phyloP scores from a whole-genome alignment of 1,284 basidiomycete genomes.

The Ustilago trichophora region DNA sequence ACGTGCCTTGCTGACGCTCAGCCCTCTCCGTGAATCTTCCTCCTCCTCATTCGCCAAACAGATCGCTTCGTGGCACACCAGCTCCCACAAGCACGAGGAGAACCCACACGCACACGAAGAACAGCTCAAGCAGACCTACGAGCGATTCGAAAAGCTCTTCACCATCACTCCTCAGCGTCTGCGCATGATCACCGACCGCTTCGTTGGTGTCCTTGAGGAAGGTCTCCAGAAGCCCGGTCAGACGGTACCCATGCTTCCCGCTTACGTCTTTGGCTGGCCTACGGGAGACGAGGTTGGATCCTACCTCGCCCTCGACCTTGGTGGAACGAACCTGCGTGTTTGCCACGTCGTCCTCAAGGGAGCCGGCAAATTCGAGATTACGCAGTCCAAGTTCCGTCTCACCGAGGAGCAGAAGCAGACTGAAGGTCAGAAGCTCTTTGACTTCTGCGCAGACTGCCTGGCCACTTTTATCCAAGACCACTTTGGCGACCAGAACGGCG shows the following conservation, averaged over 20 bases:
- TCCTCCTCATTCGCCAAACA: slow-evolving; percentile 18
- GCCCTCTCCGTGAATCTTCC: slow-evolving; percentile 1
- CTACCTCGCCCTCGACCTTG: slow-evolving; percentile 92
- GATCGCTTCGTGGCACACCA: slow-evolving; percentile 62
- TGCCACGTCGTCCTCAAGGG: slow-evolving; percentile 94
- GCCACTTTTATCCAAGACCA: slow-evolving; percentile 87
- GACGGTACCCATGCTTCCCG: slow-evolving; percentile 94
- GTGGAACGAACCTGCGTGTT: slow-evolving; percentile 92
- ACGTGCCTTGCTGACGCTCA: slow-evolving; percentile 23
- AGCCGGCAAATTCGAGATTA: slow-evolving; percentile 94
- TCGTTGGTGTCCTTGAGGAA: slow-evolving; percentile 87
- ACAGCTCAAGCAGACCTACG: slow-evolving; percentile 48
- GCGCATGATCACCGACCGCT: slow-evolving; percentile 82
- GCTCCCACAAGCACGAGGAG: slow-evolving; percentile 53
- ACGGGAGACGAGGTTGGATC: slow-evolving; percentile 87
- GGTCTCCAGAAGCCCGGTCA: slow-evolving; percentile 85
- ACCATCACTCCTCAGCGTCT: slow-evolving; percentile 60
- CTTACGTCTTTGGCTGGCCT: slow-evolving; percentile 97
- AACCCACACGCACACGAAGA: slow-evolving; percentile 51
- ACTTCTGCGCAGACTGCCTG: slow-evolving; percentile 95
- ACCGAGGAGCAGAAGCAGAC: slow-evolving; percentile 98
- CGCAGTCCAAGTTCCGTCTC: slow-evolving; percentile 95
- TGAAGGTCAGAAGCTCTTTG: slow-evolving; percentile 92
- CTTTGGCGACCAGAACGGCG: slow-evolving; percentile 70
- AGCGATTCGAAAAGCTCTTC: slow-evolving; percentile 59